Evolutionary conservation across 2,329 filamentous ascomycete species (phyloP).

Genomic region (Fusarium sp.): DNA sequence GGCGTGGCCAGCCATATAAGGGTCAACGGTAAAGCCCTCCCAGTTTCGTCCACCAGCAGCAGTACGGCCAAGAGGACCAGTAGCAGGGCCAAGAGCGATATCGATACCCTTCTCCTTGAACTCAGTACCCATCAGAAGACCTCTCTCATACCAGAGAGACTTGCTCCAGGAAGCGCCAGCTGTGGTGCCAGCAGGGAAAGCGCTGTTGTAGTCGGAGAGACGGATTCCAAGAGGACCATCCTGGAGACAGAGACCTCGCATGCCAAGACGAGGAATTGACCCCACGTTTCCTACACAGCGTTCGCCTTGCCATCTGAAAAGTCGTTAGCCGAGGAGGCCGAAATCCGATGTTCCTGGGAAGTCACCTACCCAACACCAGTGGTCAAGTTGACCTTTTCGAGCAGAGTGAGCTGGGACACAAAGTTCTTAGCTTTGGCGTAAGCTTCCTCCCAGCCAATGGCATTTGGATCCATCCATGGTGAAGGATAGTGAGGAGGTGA

Average conservation of each 20-base stretch:
- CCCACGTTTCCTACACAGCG: slow-evolving; percentile 82
- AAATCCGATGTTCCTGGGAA: background rate
- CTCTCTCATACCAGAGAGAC: slow-evolving; percentile 67
- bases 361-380: slow-evolving; percentile 81
- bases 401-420: slow-evolving; percentile 82
- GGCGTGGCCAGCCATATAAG: slow-evolving; percentile 76
- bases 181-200: slow-evolving; percentile 81
- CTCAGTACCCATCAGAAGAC: slow-evolving; percentile 64
- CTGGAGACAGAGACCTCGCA: slow-evolving; percentile 83
- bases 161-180: slow-evolving; percentile 87
- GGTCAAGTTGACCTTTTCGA: slow-evolving; percentile 94
- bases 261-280: slow-evolving; percentile 73
- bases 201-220: slow-evolving; percentile 80
- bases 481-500: slow-evolving; percentile 80
- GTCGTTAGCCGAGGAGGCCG: background rate
- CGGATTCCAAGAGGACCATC: slow-evolving; percentile 86
- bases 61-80: slow-evolving; percentile 58
- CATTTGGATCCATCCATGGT: slow-evolving; percentile 82
- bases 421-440: slow-evolving; percentile 81
- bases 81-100: slow-evolving; percentile 67
- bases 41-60: slow-evolving; percentile 66
- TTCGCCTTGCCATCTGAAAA: slow-evolving; percentile 60
- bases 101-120: slow-evolving; percentile 81
- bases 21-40: slow-evolving; percentile 77
- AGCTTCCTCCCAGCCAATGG: slow-evolving; percentile 77